Percentiles rank a stretch among this genome's conserved stretches.
phyloP scores from a whole-genome alignment of 2,329 filamentous ascomycete genomes.

The Cyclaneusma minus region DNA sequence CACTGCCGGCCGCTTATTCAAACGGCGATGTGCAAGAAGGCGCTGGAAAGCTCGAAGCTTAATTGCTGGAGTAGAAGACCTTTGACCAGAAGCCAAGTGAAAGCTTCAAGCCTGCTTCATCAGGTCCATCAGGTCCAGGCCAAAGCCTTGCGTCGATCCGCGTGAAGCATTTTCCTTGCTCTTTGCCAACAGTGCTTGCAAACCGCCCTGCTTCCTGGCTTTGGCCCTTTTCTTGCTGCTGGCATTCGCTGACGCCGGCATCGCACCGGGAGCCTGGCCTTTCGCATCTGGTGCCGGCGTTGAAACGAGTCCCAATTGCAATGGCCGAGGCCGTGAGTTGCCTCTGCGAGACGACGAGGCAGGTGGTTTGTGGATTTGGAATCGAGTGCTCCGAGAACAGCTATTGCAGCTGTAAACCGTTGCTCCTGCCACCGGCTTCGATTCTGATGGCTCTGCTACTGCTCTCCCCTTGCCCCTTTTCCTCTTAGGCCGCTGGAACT shows the following conservation, averaged over 20 bases:
- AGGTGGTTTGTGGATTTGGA: constrained; percentile 5
- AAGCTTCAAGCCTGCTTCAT: constrained; percentile 15
- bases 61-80: not conserved
- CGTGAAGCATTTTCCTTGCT: constrained; percentile 10
- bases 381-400: constrained; percentile 13
- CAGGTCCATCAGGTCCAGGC: constrained; percentile 23
- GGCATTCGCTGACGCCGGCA: constrained; percentile 28
- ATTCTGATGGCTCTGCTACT: constrained; percentile 2
- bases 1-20: no score
- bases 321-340: no score
- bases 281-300: no score
- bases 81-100: not conserved
- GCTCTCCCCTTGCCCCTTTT: constrained; percentile 1
- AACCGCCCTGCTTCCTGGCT: constrained; percentile 41
- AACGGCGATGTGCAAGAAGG: no score
- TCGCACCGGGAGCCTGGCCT: no score
- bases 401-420: constrained; percentile 15
- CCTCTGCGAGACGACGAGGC: no score
- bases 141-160: constrained; percentile 11
- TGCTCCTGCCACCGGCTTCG: constrained; percentile 4
- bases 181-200: constrained; percentile 42
- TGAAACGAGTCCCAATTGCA: no score
- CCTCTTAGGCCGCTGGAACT: constrained; percentile 3
- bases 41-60: constrained; percentile 1
- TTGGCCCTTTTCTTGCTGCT: constrained; percentile 52